phyloP scores from a whole-genome alignment of 768 basidiomycete genomes.

The Megacollybia marginata region DNA sequence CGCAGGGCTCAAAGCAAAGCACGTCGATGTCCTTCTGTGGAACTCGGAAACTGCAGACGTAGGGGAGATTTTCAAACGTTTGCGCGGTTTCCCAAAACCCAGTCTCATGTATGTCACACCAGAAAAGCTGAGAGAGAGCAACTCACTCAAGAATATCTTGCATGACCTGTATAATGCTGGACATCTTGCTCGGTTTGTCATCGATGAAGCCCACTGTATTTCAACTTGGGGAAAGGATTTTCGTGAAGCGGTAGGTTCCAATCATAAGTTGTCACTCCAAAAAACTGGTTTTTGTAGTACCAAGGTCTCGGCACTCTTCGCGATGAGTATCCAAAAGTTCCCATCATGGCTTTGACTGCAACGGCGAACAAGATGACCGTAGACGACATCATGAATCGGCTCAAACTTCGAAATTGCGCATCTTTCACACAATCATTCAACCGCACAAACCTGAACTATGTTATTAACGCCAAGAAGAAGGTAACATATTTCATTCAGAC shows the following conservation, averaged over 20 bases:
- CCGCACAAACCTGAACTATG: constrained; percentile 82
- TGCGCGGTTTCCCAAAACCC: constrained; percentile 43
- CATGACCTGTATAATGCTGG: constrained; percentile 44
- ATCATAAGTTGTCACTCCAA: background rate
- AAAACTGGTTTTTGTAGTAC: constrained; percentile 40
- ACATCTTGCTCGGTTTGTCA: constrained; percentile 79
- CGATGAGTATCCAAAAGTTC: constrained; percentile 65
- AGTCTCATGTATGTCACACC: constrained; percentile 85
- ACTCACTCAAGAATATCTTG: constrained; percentile 47
- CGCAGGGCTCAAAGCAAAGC: constrained; percentile 49
- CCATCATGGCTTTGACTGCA: constrained; percentile 95
- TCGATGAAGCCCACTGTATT: constrained; percentile 97
- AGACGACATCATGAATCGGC: constrained; percentile 68
- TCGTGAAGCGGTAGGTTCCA: constrained; percentile 59
- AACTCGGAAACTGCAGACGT: constrained; percentile 47
- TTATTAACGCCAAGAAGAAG: too few relatives aligned
- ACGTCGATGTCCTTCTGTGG: constrained; percentile 64
- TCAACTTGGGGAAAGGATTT: constrained; percentile 94
- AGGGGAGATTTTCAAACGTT: constrained; percentile 31
- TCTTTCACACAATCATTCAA: constrained; percentile 84
- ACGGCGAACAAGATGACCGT: constrained; percentile 80
- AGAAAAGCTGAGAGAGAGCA: constrained; percentile 71
- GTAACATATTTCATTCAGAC: too few relatives aligned
- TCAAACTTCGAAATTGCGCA: constrained; percentile 52
- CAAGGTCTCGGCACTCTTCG: constrained; percentile 61